phyloP scores from a whole-genome alignment of 306 rosid genomes.

The Dryas alaskensis region DNA sequence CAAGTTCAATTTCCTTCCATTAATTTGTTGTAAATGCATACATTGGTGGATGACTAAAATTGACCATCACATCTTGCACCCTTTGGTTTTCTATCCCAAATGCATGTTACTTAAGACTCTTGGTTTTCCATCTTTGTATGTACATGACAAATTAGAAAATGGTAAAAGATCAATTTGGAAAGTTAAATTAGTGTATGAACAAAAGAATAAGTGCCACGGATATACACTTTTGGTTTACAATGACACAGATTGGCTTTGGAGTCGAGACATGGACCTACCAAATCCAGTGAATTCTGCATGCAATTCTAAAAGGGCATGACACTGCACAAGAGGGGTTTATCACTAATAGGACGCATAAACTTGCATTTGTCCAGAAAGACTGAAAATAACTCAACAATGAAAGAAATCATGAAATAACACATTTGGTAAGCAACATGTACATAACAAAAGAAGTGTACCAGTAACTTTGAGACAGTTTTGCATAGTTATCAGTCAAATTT shows the following conservation, averaged over 20 bases:
- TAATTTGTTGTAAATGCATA: too few species aligned
- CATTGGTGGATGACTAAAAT: too few species aligned
- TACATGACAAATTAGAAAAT: too few species aligned
- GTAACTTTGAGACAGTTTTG: background rate
- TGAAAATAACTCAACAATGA: constrained; percentile 3
- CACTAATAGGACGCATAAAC: background rate
- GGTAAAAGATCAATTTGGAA: too few species aligned
- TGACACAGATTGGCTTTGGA: background rate
- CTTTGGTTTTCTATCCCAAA: too few species aligned
- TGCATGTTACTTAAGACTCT: too few species aligned
- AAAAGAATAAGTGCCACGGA: too few species aligned
- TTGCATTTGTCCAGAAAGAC: background rate
- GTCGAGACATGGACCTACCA: constrained; percentile 15
- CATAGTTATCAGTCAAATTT: background rate
- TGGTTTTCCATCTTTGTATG: too few species aligned
- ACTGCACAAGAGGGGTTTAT: background rate
- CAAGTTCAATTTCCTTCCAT: too few species aligned
- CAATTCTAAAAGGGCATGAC: constrained; percentile 8
- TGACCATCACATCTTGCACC: too few species aligned
- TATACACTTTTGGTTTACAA: background rate
- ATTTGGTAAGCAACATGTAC: background rate
- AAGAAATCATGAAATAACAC: background rate
- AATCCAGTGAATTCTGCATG: constrained; percentile 17
- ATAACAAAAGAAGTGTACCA: background rate
- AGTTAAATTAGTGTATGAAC: too few species aligned